These are phyloP conservation scores for Prunus padus DNA, from an alignment of 306 rosid species.

Conservation along the genomic window DNA sequence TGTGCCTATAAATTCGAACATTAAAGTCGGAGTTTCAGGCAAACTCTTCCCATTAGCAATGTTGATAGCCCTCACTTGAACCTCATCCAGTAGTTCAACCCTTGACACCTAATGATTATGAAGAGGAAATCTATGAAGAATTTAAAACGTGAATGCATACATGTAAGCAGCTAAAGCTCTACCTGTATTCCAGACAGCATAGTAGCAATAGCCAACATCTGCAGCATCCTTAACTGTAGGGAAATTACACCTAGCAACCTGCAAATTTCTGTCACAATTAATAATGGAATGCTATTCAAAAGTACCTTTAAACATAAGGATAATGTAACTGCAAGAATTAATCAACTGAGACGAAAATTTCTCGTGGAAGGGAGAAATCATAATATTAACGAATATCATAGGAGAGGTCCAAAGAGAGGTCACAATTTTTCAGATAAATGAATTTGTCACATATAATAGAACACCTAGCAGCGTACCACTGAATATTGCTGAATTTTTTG, in stretches of 20 bases:
- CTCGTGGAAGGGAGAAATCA: background rate
- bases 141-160: background rate
- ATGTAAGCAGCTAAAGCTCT: conserved; percentile 24
- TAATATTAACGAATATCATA: background rate
- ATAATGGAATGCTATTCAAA: background rate
- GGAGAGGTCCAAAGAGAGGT: background rate
- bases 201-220: conserved; percentile 89
- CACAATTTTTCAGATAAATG: background rate
- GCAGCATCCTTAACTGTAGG: conserved; percentile 93
- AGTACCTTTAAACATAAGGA: conserved; percentile 19
- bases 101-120: conserved; percentile 71
- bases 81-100: conserved; percentile 94
- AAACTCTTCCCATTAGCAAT: conserved; percentile 82
- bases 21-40: conserved; percentile 75
- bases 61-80: conserved; percentile 89
- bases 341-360: conserved; percentile 1
- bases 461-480: conserved; percentile 49
- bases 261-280: conserved; percentile 30
- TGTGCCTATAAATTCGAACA: conserved; percentile 96
- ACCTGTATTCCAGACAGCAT: conserved; percentile 98
- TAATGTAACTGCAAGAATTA: background rate
- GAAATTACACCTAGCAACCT: conserved; percentile 98
- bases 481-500: conserved; percentile 86
- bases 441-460: background rate
- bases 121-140: conserved; percentile 20